Evolutionary conservation across 2,329 filamentous ascomycete genomes (phyloP).

Genomic region (Paecilomyces formosus): DNA sequence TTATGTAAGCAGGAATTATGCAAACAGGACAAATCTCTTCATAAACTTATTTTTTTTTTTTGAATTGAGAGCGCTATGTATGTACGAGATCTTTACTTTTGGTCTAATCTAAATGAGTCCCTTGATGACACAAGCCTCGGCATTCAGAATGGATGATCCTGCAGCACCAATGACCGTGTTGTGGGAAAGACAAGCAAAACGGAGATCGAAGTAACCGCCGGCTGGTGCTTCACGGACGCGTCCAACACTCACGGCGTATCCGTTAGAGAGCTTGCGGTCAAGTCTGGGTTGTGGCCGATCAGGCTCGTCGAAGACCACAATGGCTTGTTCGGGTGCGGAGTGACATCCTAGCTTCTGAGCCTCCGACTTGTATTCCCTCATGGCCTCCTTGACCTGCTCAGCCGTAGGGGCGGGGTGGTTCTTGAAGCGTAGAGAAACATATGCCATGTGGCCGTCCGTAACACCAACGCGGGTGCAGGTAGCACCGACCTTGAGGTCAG

Average conservation of each 20-base stretch:
- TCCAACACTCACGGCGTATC: constrained; percentile 88
- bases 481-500: constrained; percentile 67
- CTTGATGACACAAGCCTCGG: constrained; percentile 85
- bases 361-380: constrained; percentile 75
- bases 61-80: not conserved
- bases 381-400: constrained; percentile 68
- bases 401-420: constrained; percentile 65
- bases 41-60: not conserved
- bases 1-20: not conserved
- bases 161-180: constrained; percentile 90
- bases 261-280: constrained; percentile 75
- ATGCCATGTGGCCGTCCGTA: constrained; percentile 91
- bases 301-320: constrained; percentile 80
- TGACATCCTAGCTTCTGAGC: constrained; percentile 78
- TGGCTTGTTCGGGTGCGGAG: constrained; percentile 72
- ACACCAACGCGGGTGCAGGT: constrained; percentile 94
- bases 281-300: constrained; percentile 87
- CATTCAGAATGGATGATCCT: constrained; percentile 92
- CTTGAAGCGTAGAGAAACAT: constrained; percentile 77
- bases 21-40: not conserved
- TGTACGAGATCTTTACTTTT: constrained; percentile 4
- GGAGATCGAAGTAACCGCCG: constrained; percentile 84
- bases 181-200: constrained; percentile 89
- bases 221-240: constrained; percentile 72
- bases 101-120: constrained; percentile 57